phyloP scores from a whole-genome alignment of 2,329 filamentous ascomycete species.

The Beauveria pseudobassiana region DNA sequence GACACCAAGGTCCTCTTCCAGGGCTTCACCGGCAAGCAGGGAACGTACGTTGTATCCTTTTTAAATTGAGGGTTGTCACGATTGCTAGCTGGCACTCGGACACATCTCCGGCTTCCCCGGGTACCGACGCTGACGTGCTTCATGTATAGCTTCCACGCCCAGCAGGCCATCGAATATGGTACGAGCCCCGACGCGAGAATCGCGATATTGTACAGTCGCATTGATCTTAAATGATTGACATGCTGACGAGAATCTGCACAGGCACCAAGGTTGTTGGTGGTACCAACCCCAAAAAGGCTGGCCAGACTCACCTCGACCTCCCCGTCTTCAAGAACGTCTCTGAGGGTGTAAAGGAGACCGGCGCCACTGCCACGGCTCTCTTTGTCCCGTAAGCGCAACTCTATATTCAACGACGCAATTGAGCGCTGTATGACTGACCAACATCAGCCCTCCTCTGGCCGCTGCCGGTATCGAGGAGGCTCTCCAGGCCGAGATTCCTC shows the following conservation, averaged over 20 bases:
- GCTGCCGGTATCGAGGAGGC: conserved; percentile 96
- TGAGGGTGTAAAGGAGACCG: conserved; percentile 84
- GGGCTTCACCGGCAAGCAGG: conserved; percentile 95
- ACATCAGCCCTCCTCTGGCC: conserved; percentile 71
- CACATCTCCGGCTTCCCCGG: neutral
- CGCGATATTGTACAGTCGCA: neutral
- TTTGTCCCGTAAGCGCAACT: conserved; percentile 72
- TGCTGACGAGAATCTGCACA: conserved; percentile 26
- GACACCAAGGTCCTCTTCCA: conserved; percentile 96
- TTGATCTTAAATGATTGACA: neutral
- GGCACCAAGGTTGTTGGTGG: conserved; percentile 96
- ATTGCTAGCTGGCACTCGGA: neutral
- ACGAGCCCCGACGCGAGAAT: conserved; percentile 27
- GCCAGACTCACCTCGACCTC: conserved; percentile 76
- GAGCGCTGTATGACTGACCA: neutral
- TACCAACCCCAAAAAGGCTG: conserved; percentile 98
- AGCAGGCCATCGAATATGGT: conserved; percentile 98
- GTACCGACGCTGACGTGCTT: neutral
- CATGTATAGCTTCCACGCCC: conserved; percentile 76
- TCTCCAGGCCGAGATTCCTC: conserved; percentile 82
- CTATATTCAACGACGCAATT: neutral
- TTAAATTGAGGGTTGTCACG: neutral
- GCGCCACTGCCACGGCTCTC: conserved; percentile 85
- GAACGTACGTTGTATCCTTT: conserved; percentile 58
- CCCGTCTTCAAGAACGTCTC: conserved; percentile 88